phyloP scores from a whole-genome alignment of 768 basidiomycete genomes.

The Sarcomyxa edulis region DNA sequence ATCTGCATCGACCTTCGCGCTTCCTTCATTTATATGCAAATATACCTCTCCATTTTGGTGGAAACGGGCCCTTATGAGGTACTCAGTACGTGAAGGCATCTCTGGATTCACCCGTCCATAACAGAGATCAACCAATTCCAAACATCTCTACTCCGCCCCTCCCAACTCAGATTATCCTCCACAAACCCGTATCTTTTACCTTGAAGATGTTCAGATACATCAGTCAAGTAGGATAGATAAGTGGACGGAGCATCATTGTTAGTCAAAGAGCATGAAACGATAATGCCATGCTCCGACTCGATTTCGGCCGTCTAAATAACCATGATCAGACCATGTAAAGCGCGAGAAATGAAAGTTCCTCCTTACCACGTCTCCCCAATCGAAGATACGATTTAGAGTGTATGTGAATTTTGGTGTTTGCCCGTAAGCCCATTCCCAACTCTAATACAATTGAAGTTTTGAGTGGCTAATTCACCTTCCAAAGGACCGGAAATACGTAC shows the following conservation, averaged over 20 bases:
- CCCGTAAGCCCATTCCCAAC: slow-evolving; percentile 91
- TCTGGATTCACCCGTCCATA: slow-evolving; percentile 3
- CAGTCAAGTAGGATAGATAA: not conserved
- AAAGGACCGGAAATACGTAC: slow-evolving; percentile 32
- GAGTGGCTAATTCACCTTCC: not conserved
- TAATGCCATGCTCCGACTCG: slow-evolving; percentile 60
- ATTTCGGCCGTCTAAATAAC: slow-evolving; percentile 39
- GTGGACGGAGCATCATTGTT: not conserved
- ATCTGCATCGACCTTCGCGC: too few relatives aligned
- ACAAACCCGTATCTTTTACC: slow-evolving; percentile 10
- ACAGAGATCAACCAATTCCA: slow-evolving; percentile 5
- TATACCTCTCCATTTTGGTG: too few relatives aligned
- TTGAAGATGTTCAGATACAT: not conserved
- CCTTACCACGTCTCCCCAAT: slow-evolving; percentile 48
- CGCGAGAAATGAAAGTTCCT: slow-evolving; percentile 1
- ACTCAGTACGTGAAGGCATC: too few relatives aligned
- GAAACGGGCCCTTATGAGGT: too few relatives aligned
- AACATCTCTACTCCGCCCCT: slow-evolving; percentile 1
- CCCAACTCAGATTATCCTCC: slow-evolving; percentile 2
- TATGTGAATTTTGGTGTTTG: slow-evolving; percentile 93
- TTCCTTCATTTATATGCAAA: too few relatives aligned
- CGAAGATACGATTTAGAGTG: slow-evolving; percentile 34
- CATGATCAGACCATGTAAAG: not conserved
- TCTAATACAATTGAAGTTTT: slow-evolving; percentile 35
- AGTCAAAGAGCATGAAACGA: slow-evolving; percentile 42